A percentile compares a stretch with the other conserved stretches of the same genome.
Conservation (phyloP, 352 stramenopile genomes). For the Blastocystis sp. region DNA sequence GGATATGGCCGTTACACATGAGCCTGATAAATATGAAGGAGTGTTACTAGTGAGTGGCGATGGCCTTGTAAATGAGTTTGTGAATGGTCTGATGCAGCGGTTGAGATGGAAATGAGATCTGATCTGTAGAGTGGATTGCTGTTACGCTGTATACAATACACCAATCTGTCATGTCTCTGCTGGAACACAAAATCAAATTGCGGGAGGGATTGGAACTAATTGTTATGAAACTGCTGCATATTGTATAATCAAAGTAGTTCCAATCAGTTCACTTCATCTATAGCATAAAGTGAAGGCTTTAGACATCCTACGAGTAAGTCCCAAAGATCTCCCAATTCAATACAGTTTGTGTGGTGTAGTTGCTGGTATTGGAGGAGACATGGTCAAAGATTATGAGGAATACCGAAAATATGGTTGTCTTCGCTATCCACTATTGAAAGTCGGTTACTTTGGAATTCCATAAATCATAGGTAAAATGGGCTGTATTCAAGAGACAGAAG, state of each 20-base stretch:
- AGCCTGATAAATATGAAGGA: slow-evolving; percentile 58
- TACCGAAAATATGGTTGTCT: slow-evolving; percentile 57
- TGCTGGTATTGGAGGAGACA: slow-evolving; percentile 54
- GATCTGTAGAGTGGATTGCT: slow-evolving; percentile 50
- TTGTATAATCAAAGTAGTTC: slow-evolving; percentile 55
- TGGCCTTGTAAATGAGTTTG: slow-evolving; percentile 59
- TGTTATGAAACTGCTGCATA: slow-evolving; percentile 56
- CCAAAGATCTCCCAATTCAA: slow-evolving; percentile 39
- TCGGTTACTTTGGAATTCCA: background rate
- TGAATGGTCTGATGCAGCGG: slow-evolving; percentile 54
- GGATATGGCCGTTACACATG: slow-evolving; percentile 56
- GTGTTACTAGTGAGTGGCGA: slow-evolving; percentile 53
- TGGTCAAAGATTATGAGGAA: slow-evolving; percentile 57
- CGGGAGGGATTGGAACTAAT: slow-evolving; percentile 41
- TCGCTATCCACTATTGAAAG: slow-evolving; percentile 52
- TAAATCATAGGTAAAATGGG: slow-evolving; percentile 53
- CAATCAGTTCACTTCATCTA: background rate
- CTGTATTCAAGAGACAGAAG: slow-evolving; percentile 55
- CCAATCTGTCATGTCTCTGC: slow-evolving; percentile 58
- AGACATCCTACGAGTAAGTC: slow-evolving; percentile 32
- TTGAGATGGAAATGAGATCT: background rate
- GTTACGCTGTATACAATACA: slow-evolving; percentile 58
- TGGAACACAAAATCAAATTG: slow-evolving; percentile 61
- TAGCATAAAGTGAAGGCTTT: slow-evolving; percentile 42
- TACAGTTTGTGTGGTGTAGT: slow-evolving; percentile 56